phyloP scores from a whole-genome alignment of 2,329 filamentous ascomycete species.

The Knoxdaviesia proteae region DNA sequence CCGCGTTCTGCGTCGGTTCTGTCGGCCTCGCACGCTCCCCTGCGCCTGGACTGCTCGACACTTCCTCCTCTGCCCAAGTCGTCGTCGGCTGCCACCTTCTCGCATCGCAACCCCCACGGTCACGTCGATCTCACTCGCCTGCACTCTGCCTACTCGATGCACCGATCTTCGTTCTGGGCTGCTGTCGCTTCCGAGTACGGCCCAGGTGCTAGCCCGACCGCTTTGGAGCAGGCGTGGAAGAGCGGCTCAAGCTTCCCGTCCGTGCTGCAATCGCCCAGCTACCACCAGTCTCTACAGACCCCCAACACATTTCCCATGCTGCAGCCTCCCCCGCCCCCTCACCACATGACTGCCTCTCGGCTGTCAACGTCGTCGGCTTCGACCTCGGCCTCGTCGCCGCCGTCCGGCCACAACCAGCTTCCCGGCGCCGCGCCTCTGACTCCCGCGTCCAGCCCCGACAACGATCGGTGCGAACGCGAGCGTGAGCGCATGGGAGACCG shows the following conservation, averaged over 20 bases:
- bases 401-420: not conserved
- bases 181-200: conserved; percentile 55
- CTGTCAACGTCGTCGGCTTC: no score
- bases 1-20: conserved; percentile 4
- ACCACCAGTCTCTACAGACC: conserved; percentile 14
- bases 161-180: conserved; percentile 53
- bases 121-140: conserved; percentile 45
- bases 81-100: conserved; percentile 6
- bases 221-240: conserved; percentile 53
- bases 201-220: conserved; percentile 33
- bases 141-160: conserved; percentile 46
- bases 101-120: conserved; percentile 13
- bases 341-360: no score
- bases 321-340: no score
- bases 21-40: conserved; percentile 18
- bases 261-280: conserved; percentile 10
- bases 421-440: conserved; percentile 26
- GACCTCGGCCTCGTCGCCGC: not conserved
- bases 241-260: conserved; percentile 11
- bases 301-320: no score
- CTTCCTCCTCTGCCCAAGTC: conserved; percentile 15
- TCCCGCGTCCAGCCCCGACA: conserved; percentile 28
- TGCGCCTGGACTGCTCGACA: conserved; percentile 38
- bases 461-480: conserved; percentile 16
- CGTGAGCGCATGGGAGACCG: conserved; percentile 20